Evolutionary conservation across 1,284 basidiomycete species (phyloP), one percentile per base, ranked within the genome.

Genomic region (Mycena citricolor): DNA sequence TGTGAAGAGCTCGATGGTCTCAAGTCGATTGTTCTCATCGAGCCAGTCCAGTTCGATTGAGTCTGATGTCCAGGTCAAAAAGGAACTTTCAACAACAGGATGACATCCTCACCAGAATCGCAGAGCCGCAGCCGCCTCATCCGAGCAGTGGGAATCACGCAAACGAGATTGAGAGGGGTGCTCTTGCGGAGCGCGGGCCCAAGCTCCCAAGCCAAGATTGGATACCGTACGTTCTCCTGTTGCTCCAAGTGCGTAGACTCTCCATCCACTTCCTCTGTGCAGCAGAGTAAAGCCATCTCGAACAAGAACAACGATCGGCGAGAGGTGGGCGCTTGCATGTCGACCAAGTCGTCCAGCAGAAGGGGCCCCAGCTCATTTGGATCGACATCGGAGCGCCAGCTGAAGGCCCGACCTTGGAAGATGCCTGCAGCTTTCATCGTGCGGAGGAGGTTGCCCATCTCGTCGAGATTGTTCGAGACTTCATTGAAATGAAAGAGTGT

Each of bases 121-220:
- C 60, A 54, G 28, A 61, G 56, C 14, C 61, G 58, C 5, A 67
- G 40, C 8, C 52, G 39, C 24, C 49, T 55, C 19, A 68, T 46
- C 10, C 42, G 51, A 14, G 43, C 39, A 1, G 58, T 61, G 7
- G 64, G 61, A 26, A 68, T 63, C 8, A 61, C 61, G 42, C 62
- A 51, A 2, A 62, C 54, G 11, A 68, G 47, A 36, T 61, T 57
- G 26, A 69, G 40, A 2, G 59, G 56, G 14, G 54, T 55, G 10
- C 29, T 54, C 32, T 55, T 52, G 25, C 55, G 52, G 20, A 68
- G 49, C 1, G 63, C 67, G 5, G 62, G 61, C 3, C 68, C 67
- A 3, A 66, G 42, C 44, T 66, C 63, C 68, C 68, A 70, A 8
- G 65, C 43, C 11, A 53, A 45, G 11, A 66, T 58, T 0, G 67